phyloP scores from a whole-genome alignment of 768 basidiomycete species.

The Paxillus involutus region DNA sequence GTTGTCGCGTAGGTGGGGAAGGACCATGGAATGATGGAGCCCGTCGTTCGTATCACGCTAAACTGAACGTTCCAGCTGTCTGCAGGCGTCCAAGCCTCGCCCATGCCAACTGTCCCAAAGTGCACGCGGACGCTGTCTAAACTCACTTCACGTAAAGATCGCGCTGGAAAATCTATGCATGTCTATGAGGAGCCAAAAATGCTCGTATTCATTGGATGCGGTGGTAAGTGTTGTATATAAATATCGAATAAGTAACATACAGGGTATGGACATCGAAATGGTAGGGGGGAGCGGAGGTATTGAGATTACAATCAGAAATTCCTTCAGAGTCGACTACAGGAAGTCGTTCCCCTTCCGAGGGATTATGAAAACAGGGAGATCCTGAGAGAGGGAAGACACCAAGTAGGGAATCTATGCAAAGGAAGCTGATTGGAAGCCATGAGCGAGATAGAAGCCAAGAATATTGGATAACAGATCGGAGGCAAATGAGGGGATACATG shows the following conservation, averaged over 20 bases:
- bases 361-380: slow-evolving; percentile 5
- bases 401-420: slow-evolving; percentile 1
- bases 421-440: slow-evolving; percentile 6
- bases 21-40: too few relatives aligned
- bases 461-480: slow-evolving; percentile 15
- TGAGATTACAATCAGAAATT: background rate
- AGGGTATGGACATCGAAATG: background rate
- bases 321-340: background rate
- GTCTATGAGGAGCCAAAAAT: background rate
- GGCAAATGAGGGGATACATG: slow-evolving; percentile 24
- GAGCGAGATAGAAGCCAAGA: slow-evolving; percentile 11
- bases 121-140: background rate
- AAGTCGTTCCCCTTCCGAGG: background rate
- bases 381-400: slow-evolving; percentile 3
- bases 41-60: background rate
- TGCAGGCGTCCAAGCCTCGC: too few relatives aligned
- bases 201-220: background rate
- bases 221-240: background rate
- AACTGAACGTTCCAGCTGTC: too few relatives aligned
- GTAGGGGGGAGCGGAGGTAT: background rate
- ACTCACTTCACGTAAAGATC: background rate
- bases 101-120: too few relatives aligned
- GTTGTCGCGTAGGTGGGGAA: background rate
- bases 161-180: background rate
- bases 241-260: background rate